Conservation (phyloP, 1,284 basidiomycete species). For the Ustilago esculenta region DNA sequence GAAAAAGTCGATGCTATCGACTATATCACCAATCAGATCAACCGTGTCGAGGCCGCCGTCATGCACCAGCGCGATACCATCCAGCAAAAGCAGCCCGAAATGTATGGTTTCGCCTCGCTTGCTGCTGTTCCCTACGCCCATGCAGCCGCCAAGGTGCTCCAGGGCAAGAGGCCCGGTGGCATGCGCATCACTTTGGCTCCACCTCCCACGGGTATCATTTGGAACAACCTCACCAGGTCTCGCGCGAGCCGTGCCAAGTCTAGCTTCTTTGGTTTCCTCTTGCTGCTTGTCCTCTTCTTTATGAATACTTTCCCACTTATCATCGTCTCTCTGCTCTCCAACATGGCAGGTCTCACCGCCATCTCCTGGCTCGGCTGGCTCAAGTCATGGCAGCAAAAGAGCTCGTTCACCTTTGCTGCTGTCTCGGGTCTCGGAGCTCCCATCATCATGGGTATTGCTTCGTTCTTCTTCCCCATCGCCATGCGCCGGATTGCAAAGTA, state of each 20-base stretch:
- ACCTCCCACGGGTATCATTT: slow-evolving; percentile 62
- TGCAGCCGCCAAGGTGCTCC: slow-evolving; percentile 55
- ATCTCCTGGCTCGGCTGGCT: slow-evolving; percentile 51
- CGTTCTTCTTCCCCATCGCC: slow-evolving; percentile 58
- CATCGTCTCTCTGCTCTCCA: slow-evolving; percentile 58
- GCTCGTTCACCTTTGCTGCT: slow-evolving; percentile 55
- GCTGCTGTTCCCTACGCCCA: slow-evolving; percentile 63
- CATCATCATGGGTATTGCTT: slow-evolving; percentile 55
- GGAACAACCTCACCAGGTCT: slow-evolving; percentile 59
- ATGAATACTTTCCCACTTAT: slow-evolving; percentile 62
- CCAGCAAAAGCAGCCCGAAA: slow-evolving; percentile 54
- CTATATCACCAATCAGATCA: slow-evolving; percentile 60
- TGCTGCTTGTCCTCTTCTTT: slow-evolving; percentile 57
- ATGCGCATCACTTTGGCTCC: slow-evolving; percentile 57
- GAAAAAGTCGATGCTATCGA: slow-evolving; percentile 71
- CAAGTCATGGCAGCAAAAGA: slow-evolving; percentile 43
- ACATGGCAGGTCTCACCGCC: slow-evolving; percentile 56
- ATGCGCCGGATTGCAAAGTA: slow-evolving; percentile 65
- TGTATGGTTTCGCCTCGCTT: slow-evolving; percentile 64
- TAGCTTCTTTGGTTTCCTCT: slow-evolving; percentile 52
- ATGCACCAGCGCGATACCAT: slow-evolving; percentile 54
- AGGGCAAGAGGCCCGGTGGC: slow-evolving; percentile 47
- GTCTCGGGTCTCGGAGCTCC: slow-evolving; percentile 62
- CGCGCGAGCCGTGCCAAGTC: slow-evolving; percentile 44
- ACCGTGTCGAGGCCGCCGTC: slow-evolving; percentile 69